These are phyloP conservation scores for Cladobotryum protrusum DNA, from an alignment of 2,329 filamentous ascomycete genomes.

Conservation along the genomic window DNA sequence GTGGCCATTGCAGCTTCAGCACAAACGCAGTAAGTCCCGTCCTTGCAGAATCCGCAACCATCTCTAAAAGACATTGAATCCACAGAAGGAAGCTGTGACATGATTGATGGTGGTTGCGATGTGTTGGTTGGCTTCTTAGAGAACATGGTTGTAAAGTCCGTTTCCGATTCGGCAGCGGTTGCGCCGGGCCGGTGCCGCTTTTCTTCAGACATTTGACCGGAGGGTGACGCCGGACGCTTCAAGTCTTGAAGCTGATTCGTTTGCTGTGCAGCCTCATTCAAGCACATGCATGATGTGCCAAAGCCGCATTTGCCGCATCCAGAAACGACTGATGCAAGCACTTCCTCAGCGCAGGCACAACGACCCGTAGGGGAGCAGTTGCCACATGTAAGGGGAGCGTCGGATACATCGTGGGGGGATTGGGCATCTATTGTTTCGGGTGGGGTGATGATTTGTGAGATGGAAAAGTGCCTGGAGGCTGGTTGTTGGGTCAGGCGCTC, in stretches of 20 bases:
- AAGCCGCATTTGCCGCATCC: slow-evolving; percentile 63
- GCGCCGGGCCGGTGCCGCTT: slow-evolving; percentile 47
- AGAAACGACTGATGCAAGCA: slow-evolving; percentile 44
- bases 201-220: slow-evolving; percentile 36
- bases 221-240: slow-evolving; percentile 46
- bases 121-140: slow-evolving; percentile 35
- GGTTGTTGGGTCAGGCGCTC: slow-evolving; percentile 20
- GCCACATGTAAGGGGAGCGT: slow-evolving; percentile 45
- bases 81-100: slow-evolving; percentile 31
- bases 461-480: slow-evolving; percentile 40
- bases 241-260: slow-evolving; percentile 30
- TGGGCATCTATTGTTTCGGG: slow-evolving; percentile 35
- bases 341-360: slow-evolving; percentile 56
- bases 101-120: slow-evolving; percentile 14
- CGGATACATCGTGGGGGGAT: slow-evolving; percentile 21
- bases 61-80: slow-evolving; percentile 49
- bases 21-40: slow-evolving; percentile 77
- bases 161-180: slow-evolving; percentile 60
- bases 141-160: slow-evolving; percentile 67
- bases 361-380: slow-evolving; percentile 46
- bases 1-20: slow-evolving; percentile 51
- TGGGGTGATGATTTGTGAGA: slow-evolving; percentile 52
- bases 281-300: slow-evolving; percentile 57
- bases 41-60: slow-evolving; percentile 75
- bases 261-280: slow-evolving; percentile 53